Percentiles rank a stretch among this genome's conserved stretches.
Evolutionary conservation across 2,329 filamentous ascomycete genomes (phyloP).

Genomic region (Monilinia vaccinii-corymbosi): DNA sequence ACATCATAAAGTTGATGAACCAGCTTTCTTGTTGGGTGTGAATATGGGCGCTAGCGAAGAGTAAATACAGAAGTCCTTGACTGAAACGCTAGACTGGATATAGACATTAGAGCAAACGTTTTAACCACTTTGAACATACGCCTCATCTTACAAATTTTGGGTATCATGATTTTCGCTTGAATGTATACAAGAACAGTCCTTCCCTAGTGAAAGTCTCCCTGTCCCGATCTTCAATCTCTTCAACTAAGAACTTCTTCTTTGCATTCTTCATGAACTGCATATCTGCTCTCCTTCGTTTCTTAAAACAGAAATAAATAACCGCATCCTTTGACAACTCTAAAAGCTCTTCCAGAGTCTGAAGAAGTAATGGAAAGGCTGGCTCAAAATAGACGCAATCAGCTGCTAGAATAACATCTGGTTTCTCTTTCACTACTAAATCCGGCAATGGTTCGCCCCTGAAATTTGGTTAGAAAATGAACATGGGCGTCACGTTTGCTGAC

Average conservation of each 20-base stretch:
- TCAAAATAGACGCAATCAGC: conserved; percentile 98
- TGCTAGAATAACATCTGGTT: conserved; percentile 77
- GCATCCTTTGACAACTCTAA: conserved; percentile 61
- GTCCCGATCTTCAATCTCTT: conserved; percentile 54
- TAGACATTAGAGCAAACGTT: not conserved
- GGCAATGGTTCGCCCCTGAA: conserved; percentile 53
- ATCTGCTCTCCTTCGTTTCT: conserved; percentile 77
- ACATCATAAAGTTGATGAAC: conserved; percentile 31
- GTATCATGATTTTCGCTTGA: conserved; percentile 35
- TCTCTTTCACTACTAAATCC: conserved; percentile 41
- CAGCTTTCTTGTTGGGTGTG: conserved; percentile 31
- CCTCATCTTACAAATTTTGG: not conserved
- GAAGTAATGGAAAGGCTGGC: conserved; percentile 81
- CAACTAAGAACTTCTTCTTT: conserved; percentile 55
- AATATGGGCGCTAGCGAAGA: conserved; percentile 23
- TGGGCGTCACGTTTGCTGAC: conserved; percentile 23
- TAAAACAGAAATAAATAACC: conserved; percentile 79
- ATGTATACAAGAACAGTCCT: conserved; percentile 51
- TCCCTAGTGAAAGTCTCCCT: conserved; percentile 47
- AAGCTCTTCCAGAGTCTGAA: conserved; percentile 67
- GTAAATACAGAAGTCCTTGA: not conserved
- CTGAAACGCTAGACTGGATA: not conserved
- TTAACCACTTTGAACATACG: not conserved
- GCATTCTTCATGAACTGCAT: conserved; percentile 65
- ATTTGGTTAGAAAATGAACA: not conserved